Conservation (phyloP, 2,329 filamentous ascomycete species). For the Pestalotiopsis sp. region DNA sequence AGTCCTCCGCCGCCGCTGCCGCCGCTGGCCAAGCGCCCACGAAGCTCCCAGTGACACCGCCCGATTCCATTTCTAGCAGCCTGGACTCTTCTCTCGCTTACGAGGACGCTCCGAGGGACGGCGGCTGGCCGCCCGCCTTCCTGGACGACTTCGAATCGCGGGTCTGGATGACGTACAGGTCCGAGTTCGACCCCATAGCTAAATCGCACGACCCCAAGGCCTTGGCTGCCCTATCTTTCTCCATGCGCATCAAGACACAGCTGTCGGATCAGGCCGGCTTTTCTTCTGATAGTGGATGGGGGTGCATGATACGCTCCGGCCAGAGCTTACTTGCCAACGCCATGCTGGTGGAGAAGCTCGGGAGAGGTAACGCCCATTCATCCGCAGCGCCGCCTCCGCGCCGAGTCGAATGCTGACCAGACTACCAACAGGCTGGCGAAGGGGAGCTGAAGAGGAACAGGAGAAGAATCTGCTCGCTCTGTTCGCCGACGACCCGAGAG, state of each 20-base stretch:
- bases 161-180: constrained; percentile 96
- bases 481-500: constrained; percentile 84
- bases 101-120: constrained; percentile 44
- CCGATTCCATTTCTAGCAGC: constrained; percentile 52
- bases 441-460: constrained; percentile 55
- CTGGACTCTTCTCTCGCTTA: constrained; percentile 54
- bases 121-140: constrained; percentile 82
- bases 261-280: constrained; percentile 80
- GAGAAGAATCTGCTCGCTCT: constrained; percentile 75
- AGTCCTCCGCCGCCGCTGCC: background rate
- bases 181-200: constrained; percentile 80
- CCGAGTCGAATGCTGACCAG: constrained; percentile 19
- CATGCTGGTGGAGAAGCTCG: constrained; percentile 70
- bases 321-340: constrained; percentile 92
- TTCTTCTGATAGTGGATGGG: constrained; percentile 93
- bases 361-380: constrained; percentile 65
- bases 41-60: constrained; percentile 44
- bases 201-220: constrained; percentile 77
- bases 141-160: constrained; percentile 90
- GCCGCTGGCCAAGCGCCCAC: constrained; percentile 17
- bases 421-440: constrained; percentile 69
- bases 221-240: constrained; percentile 71
- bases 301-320: constrained; percentile 97
- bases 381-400: background rate
- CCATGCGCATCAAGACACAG: constrained; percentile 81